Conservation (phyloP, 2,329 filamentous ascomycete species). For the Fusarium paranaense region DNA sequence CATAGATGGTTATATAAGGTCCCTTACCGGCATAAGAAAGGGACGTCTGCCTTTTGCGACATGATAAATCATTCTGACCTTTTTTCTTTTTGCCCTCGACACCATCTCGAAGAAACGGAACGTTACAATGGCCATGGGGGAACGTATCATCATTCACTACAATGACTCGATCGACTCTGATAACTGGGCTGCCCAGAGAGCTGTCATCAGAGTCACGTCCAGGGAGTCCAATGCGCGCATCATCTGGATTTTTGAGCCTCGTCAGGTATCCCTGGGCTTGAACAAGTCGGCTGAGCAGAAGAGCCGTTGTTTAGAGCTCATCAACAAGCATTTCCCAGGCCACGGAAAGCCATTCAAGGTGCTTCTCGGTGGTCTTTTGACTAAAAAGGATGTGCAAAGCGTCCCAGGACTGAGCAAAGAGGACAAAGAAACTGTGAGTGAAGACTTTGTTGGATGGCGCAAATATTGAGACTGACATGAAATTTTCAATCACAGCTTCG, state of each 20-base stretch:
- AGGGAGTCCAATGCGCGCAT: slow-evolving; percentile 20
- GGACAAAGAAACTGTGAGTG: slow-evolving; percentile 30
- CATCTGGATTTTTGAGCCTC: slow-evolving; percentile 42
- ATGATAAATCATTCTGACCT: no score
- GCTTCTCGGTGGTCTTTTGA: slow-evolving; percentile 36
- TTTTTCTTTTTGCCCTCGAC: no score
- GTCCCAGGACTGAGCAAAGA: slow-evolving; percentile 8
- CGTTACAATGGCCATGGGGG: slow-evolving; percentile 16
- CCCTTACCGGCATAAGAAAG: no score
- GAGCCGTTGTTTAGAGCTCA: slow-evolving; percentile 25
- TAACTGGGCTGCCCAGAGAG: slow-evolving; percentile 39
- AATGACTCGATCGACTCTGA: slow-evolving; percentile 45
- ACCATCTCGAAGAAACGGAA: no score
- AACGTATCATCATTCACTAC: slow-evolving; percentile 40
- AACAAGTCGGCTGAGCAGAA: slow-evolving; percentile 28
- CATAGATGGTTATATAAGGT: no score
- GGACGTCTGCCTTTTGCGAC: no score
- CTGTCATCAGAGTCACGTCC: slow-evolving; percentile 26
- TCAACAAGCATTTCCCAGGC: slow-evolving; percentile 27
- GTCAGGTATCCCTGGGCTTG: slow-evolving; percentile 38
- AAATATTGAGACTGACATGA: not conserved
- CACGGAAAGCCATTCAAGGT: slow-evolving; percentile 33
- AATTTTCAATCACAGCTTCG: slow-evolving; percentile 10
- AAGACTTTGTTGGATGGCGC: not conserved
- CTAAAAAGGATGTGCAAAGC: slow-evolving; percentile 26